These are phyloP conservation scores for Colletotrichum viniferum DNA, from an alignment of 2,329 filamentous ascomycete species.

Conservation along the genomic window DNA sequence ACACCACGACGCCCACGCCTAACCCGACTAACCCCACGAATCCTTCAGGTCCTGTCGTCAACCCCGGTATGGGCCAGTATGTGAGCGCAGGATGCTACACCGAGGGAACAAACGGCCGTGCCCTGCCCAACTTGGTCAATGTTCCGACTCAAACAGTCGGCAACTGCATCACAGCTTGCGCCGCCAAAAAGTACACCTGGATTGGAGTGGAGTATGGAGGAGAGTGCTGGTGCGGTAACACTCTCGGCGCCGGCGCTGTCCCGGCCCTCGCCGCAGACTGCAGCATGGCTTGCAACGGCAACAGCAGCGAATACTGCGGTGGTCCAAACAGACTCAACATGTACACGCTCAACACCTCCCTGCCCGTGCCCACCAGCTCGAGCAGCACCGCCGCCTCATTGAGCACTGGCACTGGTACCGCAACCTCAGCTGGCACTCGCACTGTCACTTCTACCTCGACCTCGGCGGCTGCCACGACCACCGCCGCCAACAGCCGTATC, in stretches of 20 bases:
- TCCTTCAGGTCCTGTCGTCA: conserved; percentile 33
- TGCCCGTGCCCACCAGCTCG: background rate
- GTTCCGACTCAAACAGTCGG: background rate
- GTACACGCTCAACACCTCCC: background rate
- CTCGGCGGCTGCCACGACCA: background rate
- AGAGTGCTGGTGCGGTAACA: conserved; percentile 43
- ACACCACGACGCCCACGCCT: conserved; percentile 26
- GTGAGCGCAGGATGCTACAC: conserved; percentile 23
- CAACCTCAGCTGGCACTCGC: background rate
- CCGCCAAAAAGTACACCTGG: conserved; percentile 28
- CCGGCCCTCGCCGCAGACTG: conserved; percentile 35
- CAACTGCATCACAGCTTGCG: conserved; percentile 32
- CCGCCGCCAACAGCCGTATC: conserved; percentile 23
- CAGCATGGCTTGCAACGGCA: conserved; percentile 39
- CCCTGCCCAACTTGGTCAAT: conserved; percentile 19
- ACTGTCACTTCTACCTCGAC: background rate
- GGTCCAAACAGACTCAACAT: conserved; percentile 28
- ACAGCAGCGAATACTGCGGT: conserved; percentile 41
- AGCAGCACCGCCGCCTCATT: background rate
- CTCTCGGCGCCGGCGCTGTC: conserved; percentile 29
- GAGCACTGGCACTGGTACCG: background rate
- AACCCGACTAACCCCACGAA: conserved; percentile 17
- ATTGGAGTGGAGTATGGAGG: conserved; percentile 44
- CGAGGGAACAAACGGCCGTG: conserved; percentile 25
- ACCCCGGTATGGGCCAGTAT: conserved; percentile 38